Base-by-base conservation (phyloP, 2,329 filamentous ascomycete genomes). In the Podosphaera fusca region DNA sequence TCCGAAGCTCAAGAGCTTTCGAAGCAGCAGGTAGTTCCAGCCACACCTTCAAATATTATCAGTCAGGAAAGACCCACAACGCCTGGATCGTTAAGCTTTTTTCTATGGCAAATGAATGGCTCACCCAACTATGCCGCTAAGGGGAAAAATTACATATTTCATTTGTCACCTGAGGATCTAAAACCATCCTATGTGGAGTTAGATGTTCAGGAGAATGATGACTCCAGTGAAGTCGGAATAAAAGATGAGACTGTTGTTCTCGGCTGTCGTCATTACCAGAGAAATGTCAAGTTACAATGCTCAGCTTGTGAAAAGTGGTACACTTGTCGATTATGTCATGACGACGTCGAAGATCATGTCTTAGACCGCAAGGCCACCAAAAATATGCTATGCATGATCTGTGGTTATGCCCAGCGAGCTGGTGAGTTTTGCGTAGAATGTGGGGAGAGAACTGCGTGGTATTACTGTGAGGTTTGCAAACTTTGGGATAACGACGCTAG, bases 331-430 rank as follows among this genome's bases (percentile, higher is more conserved):
- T 84, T 96, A 66, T 98, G 92, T 66, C 92, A 98, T 66, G 88
- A 98, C 67, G 79, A 81, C 54, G 77, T 73, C 7, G 87, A 95
- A 65, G 81, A 87, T 63, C 87, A 95, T 68, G 75, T 73, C 59
- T 73, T 98, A 58, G 80, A 89, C 63, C 80, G 92, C 55, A 82
- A 81, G 63, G 84, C 86, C 63, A 98, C 90, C 6, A 84, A 83
- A 68, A 84, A 95, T 65, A 98, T 98, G 92, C 77, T 98, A 4
- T 98, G 92, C 69, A 98, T 98, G 92, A 75, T 88, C 34, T 98
- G 92, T 68, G 80, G 82, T 5, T 87, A 84, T 57, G 83, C 92
- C 1, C 92, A 98, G 65, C 79, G 79, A 58, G 89, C 85, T 2
- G 80, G 80, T 35, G 87, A 94, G 61, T 75, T 79, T 55, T 98